phyloP scores from a whole-genome alignment of 2,329 filamentous ascomycete genomes.

The Aspergillus floridensis region DNA sequence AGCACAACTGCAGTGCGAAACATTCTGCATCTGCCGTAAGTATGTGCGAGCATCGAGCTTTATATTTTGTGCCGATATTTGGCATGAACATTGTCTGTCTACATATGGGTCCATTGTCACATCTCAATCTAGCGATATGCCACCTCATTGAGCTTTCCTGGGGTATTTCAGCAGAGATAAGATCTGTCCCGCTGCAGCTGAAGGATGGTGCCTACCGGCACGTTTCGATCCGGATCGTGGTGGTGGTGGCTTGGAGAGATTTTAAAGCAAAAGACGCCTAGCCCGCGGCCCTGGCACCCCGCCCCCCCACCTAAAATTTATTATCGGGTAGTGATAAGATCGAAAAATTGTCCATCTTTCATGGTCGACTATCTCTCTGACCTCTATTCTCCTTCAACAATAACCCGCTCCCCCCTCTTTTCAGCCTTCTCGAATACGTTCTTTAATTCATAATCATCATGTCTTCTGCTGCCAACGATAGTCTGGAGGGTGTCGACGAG shows the following conservation, averaged over 20 bases:
- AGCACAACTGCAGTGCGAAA: no score
- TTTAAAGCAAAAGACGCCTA: conserved; percentile 17
- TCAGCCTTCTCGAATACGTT: neutral
- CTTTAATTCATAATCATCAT: conserved; percentile 22
- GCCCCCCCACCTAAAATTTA: conserved; percentile 41
- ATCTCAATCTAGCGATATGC: no score
- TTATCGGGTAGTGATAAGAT: conserved; percentile 35
- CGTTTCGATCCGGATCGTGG: neutral
- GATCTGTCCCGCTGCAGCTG: neutral
- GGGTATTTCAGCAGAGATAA: neutral
- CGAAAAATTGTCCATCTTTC: conserved; percentile 23
- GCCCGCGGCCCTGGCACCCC: conserved; percentile 23
- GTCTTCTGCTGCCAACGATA: conserved; percentile 32
- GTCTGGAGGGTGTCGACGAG: conserved; percentile 25
- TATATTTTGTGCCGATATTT: no score
- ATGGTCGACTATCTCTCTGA: conserved; percentile 1
- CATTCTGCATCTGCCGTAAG: no score
- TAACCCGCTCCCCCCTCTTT: neutral
- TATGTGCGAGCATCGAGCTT: no score
- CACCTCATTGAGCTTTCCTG: neutral
- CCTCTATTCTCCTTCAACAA: neutral
- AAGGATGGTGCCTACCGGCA: neutral
- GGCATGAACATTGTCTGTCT: no score
- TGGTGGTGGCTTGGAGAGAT: conserved; percentile 6
- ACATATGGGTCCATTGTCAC: no score